These are phyloP conservation scores for Allantophomopsis lycopodina DNA, from an alignment of 2,329 filamentous ascomycete genomes.

Conservation along the genomic window DNA sequence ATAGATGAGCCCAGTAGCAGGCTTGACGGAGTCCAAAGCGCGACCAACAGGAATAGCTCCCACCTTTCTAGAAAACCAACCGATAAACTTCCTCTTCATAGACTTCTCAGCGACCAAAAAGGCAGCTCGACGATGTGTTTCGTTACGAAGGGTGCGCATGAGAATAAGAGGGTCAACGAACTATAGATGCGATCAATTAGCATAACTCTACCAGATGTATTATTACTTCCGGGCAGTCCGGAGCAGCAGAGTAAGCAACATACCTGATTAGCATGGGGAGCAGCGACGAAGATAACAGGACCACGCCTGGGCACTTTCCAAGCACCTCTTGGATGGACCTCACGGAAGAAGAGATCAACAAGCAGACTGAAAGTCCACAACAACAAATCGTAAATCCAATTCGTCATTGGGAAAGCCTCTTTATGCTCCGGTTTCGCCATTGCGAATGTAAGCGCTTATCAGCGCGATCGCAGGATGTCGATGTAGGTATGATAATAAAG, in stretches of 20 bases:
- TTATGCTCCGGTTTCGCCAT: constrained; percentile 18
- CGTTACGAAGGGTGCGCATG: constrained; percentile 77
- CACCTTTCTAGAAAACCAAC: constrained; percentile 69
- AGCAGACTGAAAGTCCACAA: constrained; percentile 69
- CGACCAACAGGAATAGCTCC: constrained; percentile 89
- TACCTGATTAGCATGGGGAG: constrained; percentile 92
- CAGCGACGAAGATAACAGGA: constrained; percentile 88
- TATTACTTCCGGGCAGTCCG: not conserved
- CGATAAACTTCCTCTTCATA: constrained; percentile 80
- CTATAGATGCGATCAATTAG: constrained; percentile 27
- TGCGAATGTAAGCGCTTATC: too few species aligned
- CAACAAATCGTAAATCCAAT: constrained; percentile 66
- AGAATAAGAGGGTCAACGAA: constrained; percentile 93
- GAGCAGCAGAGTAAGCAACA: constrained; percentile 12
- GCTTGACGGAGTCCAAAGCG: constrained; percentile 77
- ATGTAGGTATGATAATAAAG: too few species aligned
- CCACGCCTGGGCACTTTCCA: constrained; percentile 88
- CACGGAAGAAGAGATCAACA: constrained; percentile 93
- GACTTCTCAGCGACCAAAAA: constrained; percentile 94
- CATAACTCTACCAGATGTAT: not conserved
- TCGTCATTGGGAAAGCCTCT: constrained; percentile 55
- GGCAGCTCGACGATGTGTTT: constrained; percentile 78
- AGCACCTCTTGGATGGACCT: constrained; percentile 86
- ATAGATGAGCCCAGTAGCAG: constrained; percentile 69
- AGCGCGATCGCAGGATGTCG: too few species aligned